A percentile compares a stretch with the other conserved stretches of the same genome.
These are phyloP conservation scores for Curvularia sp. DNA, from an alignment of 2,329 filamentous ascomycete species.

Conservation along the genomic window DNA sequence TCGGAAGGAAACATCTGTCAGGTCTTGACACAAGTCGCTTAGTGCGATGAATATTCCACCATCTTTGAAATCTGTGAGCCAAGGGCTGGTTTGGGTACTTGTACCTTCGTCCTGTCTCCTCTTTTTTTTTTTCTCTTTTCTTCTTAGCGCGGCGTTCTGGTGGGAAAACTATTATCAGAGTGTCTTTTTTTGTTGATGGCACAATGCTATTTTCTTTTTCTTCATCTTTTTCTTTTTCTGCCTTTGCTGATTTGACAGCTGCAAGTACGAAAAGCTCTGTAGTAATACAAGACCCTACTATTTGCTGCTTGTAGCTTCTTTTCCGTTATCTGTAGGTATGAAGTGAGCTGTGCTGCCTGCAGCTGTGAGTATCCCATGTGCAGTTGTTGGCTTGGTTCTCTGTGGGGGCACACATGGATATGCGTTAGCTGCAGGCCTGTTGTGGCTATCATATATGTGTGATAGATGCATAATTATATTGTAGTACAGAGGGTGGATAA, in stretches of 20 bases:
- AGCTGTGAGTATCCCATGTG: background rate
- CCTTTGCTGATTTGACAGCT: no score
- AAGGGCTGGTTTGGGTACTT: background rate
- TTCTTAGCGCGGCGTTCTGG: slow-evolving; percentile 14
- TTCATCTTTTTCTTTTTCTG: no score
- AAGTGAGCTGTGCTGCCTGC: background rate
- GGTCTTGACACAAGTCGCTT: no score
- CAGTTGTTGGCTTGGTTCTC: background rate
- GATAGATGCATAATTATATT: background rate
- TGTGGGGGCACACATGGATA: no score
- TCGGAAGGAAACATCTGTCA: no score
- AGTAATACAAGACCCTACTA: no score
- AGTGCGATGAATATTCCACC: no score
- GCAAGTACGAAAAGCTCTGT: no score
- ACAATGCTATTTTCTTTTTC: background rate
- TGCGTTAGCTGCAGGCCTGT: background rate
- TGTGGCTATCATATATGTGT: background rate
- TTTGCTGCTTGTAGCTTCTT: no score
- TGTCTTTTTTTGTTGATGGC: background rate
- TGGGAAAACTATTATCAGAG: background rate
- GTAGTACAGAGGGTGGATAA: no score
- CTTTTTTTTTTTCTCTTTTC: background rate
- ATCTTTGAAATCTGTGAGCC: no score
- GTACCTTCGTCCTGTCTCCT: no score
- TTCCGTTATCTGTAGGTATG: background rate